phyloP scores from a whole-genome alignment of 164 flowering plant genomes.

The Pachysandra terminalis region DNA sequence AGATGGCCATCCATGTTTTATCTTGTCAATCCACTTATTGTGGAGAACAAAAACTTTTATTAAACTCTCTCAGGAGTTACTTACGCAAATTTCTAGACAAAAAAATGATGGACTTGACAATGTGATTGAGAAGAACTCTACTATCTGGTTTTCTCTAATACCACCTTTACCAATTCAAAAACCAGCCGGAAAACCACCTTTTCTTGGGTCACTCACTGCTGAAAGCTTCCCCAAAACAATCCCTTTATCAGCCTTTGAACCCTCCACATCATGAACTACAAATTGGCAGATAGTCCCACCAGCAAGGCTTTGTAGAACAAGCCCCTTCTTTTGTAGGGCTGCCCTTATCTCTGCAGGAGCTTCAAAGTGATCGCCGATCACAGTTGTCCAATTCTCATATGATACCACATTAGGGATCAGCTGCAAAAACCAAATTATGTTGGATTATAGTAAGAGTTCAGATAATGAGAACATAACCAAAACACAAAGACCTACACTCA shows the following conservation, averaged over 20 bases:
- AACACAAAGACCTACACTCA: too few relatives aligned
- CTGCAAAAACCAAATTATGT: slow-evolving; percentile 31
- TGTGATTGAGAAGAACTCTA: too few relatives aligned
- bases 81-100: too few relatives aligned
- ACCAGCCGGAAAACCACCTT: slow-evolving; percentile 64
- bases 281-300: slow-evolving; percentile 57
- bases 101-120: too few relatives aligned
- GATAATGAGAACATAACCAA: not conserved
- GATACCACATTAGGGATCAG: slow-evolving; percentile 50
- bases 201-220: slow-evolving; percentile 66
- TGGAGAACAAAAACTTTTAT: too few relatives aligned
- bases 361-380: slow-evolving; percentile 51
- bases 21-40: too few relatives aligned
- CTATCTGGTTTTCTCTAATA: too few relatives aligned
- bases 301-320: slow-evolving; percentile 41
- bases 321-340: slow-evolving; percentile 45
- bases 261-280: slow-evolving; percentile 23
- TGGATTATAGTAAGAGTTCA: too few relatives aligned
- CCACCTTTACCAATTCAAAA: slow-evolving; percentile 20
- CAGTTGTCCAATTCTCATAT: slow-evolving; percentile 69
- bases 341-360: slow-evolving; percentile 33
- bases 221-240: slow-evolving; percentile 25
- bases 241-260: slow-evolving; percentile 4
- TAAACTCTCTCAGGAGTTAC: too few relatives aligned
- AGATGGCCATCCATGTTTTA: too few relatives aligned